Base-by-base conservation (phyloP, 2,329 filamentous ascomycete genomes). In the Eurotiales sp. region DNA sequence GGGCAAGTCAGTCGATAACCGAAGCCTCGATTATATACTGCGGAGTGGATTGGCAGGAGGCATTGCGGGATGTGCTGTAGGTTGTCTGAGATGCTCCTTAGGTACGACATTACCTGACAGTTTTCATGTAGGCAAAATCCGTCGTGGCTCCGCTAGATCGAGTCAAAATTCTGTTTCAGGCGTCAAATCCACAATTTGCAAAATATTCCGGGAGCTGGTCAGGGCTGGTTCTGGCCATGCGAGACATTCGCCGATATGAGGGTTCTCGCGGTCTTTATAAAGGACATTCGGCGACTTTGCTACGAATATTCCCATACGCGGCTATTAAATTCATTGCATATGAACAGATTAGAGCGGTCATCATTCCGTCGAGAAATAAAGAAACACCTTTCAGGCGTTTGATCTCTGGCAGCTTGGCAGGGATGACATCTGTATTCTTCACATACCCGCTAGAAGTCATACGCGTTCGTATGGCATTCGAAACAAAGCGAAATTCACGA, bases 311-410 rank as follows among this genome's bases (percentile, higher is more conserved):
- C 62, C 93, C 93, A 5, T 99, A 99, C 69, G 93, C 92, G 14
- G 92, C 88, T 41, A 96, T 97, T 72, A 99, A 99, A 66, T 99
- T 99, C 65, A 81, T 99, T 37, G 91, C 92, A 41, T 99, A 99
- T 74, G 93, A 99, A 70, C 93, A 99, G 71, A 89, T 96, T 58
- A 88, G 93, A 54, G 83, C 86, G 11, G 63, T 85, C 12, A 65
- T 97, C 27, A 97, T 99, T 55, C 81, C 81, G 1, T 76, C 72
- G 32, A 82, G 77, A 46, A 75, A 85, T 5, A 79, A 95, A 52
- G 93, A 99, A 68, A 97, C 92, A 0, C 81, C 87, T 1, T 69
- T 87, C 23, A 83, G 93, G 45, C 82, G 93, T 10, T 61, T 74
- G 48, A 59, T 72, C 14, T 73, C 72, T 7, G 73, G 72, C 17